phyloP scores from a whole-genome alignment of 306 rosid genomes.

The Begonia loranthoides region DNA sequence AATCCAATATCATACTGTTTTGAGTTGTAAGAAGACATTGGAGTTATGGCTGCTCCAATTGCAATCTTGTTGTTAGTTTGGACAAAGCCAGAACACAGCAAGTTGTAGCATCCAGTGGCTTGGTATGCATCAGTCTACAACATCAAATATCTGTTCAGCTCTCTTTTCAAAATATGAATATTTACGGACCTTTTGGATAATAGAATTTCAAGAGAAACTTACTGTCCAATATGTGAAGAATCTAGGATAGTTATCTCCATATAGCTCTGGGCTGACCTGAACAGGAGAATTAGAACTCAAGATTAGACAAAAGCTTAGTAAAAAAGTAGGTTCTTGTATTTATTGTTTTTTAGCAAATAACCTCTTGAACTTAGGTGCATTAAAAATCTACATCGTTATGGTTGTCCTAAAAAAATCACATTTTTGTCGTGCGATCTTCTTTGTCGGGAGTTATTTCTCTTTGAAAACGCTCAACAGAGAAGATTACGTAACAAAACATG shows the following conservation, averaged over 20 bases:
- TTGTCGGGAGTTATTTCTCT: too few species aligned
- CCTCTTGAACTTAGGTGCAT: too few species aligned
- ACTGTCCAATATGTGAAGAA: slow-evolving; percentile 56
- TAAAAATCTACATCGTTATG: too few species aligned
- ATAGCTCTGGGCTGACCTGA: slow-evolving; percentile 42
- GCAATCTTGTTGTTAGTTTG: slow-evolving; percentile 43
- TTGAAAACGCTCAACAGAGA: too few species aligned
- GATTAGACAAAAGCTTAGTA: slow-evolving; percentile 1
- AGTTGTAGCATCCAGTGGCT: slow-evolving; percentile 55
- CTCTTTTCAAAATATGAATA: slow-evolving; percentile 4
- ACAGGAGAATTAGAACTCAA: slow-evolving; percentile 9
- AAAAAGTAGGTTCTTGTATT: too few species aligned
- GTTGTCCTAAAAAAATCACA: too few species aligned
- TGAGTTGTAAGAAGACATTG: slow-evolving; percentile 32
- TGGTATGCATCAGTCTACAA: slow-evolving; percentile 51
- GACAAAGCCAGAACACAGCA: slow-evolving; percentile 45
- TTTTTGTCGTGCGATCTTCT: too few species aligned
- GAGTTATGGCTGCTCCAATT: slow-evolving; percentile 38
- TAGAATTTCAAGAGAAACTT: slow-evolving; percentile 9
- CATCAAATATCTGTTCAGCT: background rate
- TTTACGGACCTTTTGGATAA: background rate
- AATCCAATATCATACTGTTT: slow-evolving; percentile 45
- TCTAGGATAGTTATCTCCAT: slow-evolving; percentile 44
- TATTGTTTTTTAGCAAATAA: too few species aligned
- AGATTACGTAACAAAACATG: too few species aligned